These are phyloP conservation scores for Ogataea pignaliae DNA, from an alignment of 805 yeast genomes.

Conservation along the genomic window DNA sequence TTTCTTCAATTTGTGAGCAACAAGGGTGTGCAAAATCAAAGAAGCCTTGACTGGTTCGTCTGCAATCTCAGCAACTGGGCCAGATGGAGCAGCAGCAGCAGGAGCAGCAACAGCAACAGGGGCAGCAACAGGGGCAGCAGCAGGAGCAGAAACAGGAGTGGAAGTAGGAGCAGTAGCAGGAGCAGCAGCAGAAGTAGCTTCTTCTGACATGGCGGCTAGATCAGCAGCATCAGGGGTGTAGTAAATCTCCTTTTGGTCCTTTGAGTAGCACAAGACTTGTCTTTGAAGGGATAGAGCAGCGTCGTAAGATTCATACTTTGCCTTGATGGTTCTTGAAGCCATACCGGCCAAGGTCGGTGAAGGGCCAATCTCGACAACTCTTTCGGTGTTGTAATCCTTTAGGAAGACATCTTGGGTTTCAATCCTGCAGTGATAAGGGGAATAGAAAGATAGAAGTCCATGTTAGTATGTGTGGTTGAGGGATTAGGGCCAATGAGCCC, in stretches of 20 bases:
- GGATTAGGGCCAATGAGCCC: no score
- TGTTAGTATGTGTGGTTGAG: slow-evolving; percentile 6
- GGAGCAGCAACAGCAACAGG: slow-evolving; percentile 58
- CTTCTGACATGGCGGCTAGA: slow-evolving; percentile 33
- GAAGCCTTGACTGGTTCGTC: slow-evolving; percentile 89
- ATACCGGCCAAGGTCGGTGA: slow-evolving; percentile 98
- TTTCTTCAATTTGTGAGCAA: slow-evolving; percentile 94
- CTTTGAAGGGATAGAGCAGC: slow-evolving; percentile 93
- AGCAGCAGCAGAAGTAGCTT: slow-evolving; percentile 18
- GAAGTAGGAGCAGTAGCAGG: slow-evolving; percentile 27
- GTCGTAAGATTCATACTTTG: slow-evolving; percentile 95
- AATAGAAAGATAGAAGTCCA: neutral
- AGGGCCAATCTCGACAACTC: slow-evolving; percentile 98
- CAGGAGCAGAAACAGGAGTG: slow-evolving; percentile 31
- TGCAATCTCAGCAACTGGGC: slow-evolving; percentile 77
- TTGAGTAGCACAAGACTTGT: slow-evolving; percentile 92
- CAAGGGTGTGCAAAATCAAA: slow-evolving; percentile 78
- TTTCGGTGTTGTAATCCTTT: slow-evolving; percentile 90
- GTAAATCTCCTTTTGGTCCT: slow-evolving; percentile 94
- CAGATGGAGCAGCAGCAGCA: slow-evolving; percentile 64
- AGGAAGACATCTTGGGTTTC: slow-evolving; percentile 98
- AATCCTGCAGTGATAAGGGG: slow-evolving; percentile 37
- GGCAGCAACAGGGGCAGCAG: slow-evolving; percentile 52
- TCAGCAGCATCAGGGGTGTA: slow-evolving; percentile 82
- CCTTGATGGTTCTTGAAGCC: slow-evolving; percentile 94